These are phyloP conservation scores for Botryotinia narcissicola DNA, from an alignment of 2,329 filamentous ascomycete species.

Conservation along the genomic window DNA sequence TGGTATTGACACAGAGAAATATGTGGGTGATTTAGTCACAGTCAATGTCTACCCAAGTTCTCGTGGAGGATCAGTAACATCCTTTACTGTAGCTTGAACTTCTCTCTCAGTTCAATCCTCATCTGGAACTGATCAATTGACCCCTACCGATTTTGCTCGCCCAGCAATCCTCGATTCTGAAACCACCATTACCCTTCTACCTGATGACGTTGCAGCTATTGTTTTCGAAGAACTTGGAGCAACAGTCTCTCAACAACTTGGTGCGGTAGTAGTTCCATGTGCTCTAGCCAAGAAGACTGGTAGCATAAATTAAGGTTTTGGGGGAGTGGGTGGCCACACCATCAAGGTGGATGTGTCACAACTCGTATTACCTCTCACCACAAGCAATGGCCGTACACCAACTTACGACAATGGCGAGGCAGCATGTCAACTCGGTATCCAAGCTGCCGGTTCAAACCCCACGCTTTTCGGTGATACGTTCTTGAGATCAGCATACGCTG, in stretches of 20 bases:
- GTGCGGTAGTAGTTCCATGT: constrained; percentile 51
- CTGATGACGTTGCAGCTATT: constrained; percentile 50
- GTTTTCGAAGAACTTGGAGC: constrained; percentile 49
- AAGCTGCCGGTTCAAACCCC: constrained; percentile 36
- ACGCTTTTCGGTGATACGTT: constrained; percentile 52
- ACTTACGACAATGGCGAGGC: constrained; percentile 36
- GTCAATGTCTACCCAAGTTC: constrained; percentile 35
- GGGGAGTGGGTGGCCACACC: constrained; percentile 43
- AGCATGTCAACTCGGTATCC: constrained; percentile 56
- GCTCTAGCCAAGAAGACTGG: constrained; percentile 41
- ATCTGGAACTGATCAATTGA: constrained; percentile 42
- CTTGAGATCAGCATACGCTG: constrained; percentile 53
- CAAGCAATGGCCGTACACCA: constrained; percentile 37
- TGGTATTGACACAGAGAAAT: constrained; percentile 49
- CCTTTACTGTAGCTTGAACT: constrained; percentile 39
- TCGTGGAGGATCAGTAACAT: constrained; percentile 22
- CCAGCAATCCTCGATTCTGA: constrained; percentile 63
- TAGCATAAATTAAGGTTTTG: constrained; percentile 50
- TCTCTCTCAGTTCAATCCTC: constrained; percentile 36
- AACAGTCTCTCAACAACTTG: constrained; percentile 43
- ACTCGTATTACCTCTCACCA: constrained; percentile 43
- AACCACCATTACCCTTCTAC: constrained; percentile 65
- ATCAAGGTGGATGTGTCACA: constrained; percentile 49
- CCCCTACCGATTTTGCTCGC: constrained; percentile 41
- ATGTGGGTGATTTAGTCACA: constrained; percentile 40